phyloP scores from a whole-genome alignment of 176 grass and related monocot genomes.

The Olyra latifolia region DNA sequence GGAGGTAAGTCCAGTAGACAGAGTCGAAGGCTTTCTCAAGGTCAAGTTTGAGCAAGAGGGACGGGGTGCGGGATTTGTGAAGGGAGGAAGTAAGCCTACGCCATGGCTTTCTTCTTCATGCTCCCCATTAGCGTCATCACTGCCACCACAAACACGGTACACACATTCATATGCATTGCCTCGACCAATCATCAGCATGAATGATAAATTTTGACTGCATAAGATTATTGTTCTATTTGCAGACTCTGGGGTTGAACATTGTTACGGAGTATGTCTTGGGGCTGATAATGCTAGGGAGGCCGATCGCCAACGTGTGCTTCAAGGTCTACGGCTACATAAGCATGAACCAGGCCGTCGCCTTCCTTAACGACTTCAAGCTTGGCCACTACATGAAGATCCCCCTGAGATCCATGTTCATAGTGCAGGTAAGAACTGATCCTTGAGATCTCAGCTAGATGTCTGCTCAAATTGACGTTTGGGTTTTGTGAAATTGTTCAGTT shows the following conservation, averaged over 20 bases:
- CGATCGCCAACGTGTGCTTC: conserved; percentile 93
- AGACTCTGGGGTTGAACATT: conserved; percentile 82
- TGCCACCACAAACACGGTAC: conserved; percentile 87
- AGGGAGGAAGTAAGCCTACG: no score
- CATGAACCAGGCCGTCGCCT: conserved; percentile 86
- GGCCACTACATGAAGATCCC: conserved; percentile 98
- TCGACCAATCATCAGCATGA: not conserved
- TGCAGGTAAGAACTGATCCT: conserved; percentile 51
- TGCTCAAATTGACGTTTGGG: no score
- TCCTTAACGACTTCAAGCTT: conserved; percentile 87
- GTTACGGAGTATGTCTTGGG: conserved; percentile 80
- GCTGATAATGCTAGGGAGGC: conserved; percentile 76
- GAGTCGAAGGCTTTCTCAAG: no score
- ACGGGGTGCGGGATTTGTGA: no score
- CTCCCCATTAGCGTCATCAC: conserved; percentile 85
- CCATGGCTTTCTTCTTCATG: conserved; percentile 73
- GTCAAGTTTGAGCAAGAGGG: no score
- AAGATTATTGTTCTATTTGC: not conserved
- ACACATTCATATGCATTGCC: no score
- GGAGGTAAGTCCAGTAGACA: no score
- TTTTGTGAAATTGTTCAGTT: conserved; percentile 33
- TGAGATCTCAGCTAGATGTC: no score
- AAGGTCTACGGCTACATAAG: conserved; percentile 97
- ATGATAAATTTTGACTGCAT: not conserved
- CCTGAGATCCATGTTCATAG: conserved; percentile 87